A percentile compares a stretch with the other conserved stretches of the same genome.
Conservation (phyloP, 2,329 filamentous ascomycete species). For the Stemphylium vesicarium region DNA sequence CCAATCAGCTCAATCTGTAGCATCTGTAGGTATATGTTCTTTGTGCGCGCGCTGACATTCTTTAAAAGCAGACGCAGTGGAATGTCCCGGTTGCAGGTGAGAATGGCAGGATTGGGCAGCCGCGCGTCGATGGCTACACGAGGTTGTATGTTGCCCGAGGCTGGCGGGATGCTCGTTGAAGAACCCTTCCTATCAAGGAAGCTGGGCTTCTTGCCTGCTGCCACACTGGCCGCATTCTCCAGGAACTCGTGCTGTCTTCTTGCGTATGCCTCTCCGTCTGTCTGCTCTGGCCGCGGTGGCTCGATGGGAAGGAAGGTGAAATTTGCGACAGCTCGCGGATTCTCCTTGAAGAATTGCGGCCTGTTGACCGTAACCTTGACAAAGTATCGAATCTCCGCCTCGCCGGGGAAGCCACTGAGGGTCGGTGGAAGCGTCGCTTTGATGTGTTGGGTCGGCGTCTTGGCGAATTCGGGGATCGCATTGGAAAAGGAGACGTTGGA, state of each 20-base stretch:
- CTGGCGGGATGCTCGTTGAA: slow-evolving; percentile 21
- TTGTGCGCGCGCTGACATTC: slow-evolving; percentile 72
- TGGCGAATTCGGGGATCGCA: slow-evolving; percentile 53
- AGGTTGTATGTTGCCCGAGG: slow-evolving; percentile 39
- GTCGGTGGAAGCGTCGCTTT: slow-evolving; percentile 89
- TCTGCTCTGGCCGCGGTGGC: slow-evolving; percentile 72
- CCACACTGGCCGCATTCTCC: slow-evolving; percentile 34
- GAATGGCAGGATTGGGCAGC: slow-evolving; percentile 82
- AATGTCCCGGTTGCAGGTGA: slow-evolving; percentile 87
- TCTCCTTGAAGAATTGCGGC: slow-evolving; percentile 89
- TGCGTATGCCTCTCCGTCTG: slow-evolving; percentile 82
- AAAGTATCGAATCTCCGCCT: slow-evolving; percentile 92
- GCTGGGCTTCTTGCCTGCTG: slow-evolving; percentile 61
- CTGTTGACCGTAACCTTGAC: slow-evolving; percentile 93
- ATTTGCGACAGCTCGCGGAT: slow-evolving; percentile 66
- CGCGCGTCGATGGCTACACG: slow-evolving; percentile 81
- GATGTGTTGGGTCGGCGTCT: slow-evolving; percentile 67
- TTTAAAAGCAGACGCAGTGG: slow-evolving; percentile 81
- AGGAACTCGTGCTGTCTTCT: slow-evolving; percentile 70
- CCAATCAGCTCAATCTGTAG: slow-evolving; percentile 84
- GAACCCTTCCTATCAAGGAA: slow-evolving; percentile 61
- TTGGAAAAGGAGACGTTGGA: slow-evolving; percentile 54
- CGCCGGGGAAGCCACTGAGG: slow-evolving; percentile 81
- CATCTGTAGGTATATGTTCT: slow-evolving; percentile 75
- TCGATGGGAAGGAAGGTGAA: slow-evolving; percentile 95